Percentiles rank a stretch among this genome's conserved stretches.
Evolutionary conservation across 352 stramenopile genomes (phyloP).

Genomic region (Pythium guiyangense): DNA sequence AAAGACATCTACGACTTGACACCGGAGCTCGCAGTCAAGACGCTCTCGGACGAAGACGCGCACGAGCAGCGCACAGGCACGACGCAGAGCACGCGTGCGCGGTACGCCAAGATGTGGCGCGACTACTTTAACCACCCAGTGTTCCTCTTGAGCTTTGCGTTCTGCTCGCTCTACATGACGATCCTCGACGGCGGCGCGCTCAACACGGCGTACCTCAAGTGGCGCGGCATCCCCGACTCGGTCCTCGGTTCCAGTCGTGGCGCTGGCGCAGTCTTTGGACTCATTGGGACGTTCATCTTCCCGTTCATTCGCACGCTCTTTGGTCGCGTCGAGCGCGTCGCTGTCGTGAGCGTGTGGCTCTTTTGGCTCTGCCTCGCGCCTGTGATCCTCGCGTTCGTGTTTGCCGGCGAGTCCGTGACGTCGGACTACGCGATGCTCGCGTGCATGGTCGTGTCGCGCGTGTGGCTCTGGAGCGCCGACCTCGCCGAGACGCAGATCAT

Average conservation of each 20-base stretch:
- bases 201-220: constrained; percentile 61
- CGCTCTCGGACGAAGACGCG: constrained; percentile 16
- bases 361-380: constrained; percentile 53
- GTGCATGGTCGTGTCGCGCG: constrained; percentile 41
- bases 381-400: constrained; percentile 30
- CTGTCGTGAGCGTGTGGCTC: constrained; percentile 52
- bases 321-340: constrained; percentile 36
- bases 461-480: constrained; percentile 54
- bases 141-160: constrained; percentile 49
- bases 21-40: constrained; percentile 34
- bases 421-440: constrained; percentile 56
- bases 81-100: constrained; percentile 16
- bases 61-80: constrained; percentile 9
- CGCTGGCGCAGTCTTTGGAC: constrained; percentile 36
- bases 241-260: constrained; percentile 40
- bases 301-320: constrained; percentile 22
- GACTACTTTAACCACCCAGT: constrained; percentile 48
- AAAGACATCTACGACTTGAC: constrained; percentile 61
- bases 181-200: constrained; percentile 40
- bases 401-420: constrained; percentile 31
- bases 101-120: constrained; percentile 35
- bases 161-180: constrained; percentile 56
- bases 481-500: constrained; percentile 69
- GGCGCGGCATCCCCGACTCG: constrained; percentile 45
- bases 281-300: constrained; percentile 50